Evolutionary conservation across 306 rosid species (phyloP).

Genomic region (Lagenaria siceraria): DNA sequence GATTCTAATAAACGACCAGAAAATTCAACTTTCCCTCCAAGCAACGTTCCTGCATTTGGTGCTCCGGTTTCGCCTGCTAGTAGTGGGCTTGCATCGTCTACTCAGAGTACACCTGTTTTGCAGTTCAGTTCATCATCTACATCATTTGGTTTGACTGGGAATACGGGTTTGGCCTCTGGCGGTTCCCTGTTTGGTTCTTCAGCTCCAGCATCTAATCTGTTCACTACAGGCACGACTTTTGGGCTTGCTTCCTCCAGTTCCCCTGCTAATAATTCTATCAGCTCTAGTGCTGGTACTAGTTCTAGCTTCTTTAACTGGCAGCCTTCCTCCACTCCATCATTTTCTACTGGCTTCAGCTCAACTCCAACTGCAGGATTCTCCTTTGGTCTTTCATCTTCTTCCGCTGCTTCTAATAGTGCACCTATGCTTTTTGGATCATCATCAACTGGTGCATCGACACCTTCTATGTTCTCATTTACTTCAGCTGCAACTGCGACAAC

Average conservation of each 20-base stretch:
- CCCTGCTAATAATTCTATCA: constrained; percentile 24
- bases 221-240: constrained; percentile 25
- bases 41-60: constrained; percentile 22
- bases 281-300: constrained; percentile 34
- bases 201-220: constrained; percentile 21
- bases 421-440: constrained; percentile 35
- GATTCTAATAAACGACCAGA: constrained; percentile 30
- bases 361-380: constrained; percentile 19
- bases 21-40: constrained; percentile 15
- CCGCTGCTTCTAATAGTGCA: neutral
- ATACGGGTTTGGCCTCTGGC: constrained; percentile 38
- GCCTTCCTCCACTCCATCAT: constrained; percentile 31
- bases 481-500: constrained; percentile 31
- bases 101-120: constrained; percentile 30
- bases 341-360: constrained; percentile 25
- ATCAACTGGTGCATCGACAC: constrained; percentile 31
- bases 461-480: constrained; percentile 44
- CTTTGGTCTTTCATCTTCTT: constrained; percentile 7
- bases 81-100: constrained; percentile 31
- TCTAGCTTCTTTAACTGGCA: constrained; percentile 46
- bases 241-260: constrained; percentile 38
- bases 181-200: constrained; percentile 41
- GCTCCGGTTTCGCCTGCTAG: constrained; percentile 25
- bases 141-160: constrained; percentile 35
- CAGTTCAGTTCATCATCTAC: constrained; percentile 43